phyloP scores from a whole-genome alignment of 768 basidiomycete species.

The Rhizopogon vinicolor region DNA sequence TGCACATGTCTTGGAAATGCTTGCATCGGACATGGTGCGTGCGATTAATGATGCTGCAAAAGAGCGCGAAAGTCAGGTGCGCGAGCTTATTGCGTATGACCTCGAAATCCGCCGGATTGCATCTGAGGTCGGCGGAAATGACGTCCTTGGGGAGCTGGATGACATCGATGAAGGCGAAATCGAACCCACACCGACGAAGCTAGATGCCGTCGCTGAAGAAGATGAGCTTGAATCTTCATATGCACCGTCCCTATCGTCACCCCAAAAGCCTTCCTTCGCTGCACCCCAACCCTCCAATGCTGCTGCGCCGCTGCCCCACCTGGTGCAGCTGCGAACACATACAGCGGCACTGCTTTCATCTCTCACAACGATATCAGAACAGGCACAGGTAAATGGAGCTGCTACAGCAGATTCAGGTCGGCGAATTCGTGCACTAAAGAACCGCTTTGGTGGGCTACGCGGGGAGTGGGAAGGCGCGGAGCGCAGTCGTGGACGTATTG shows the following conservation, averaged over 20 bases:
- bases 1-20: constrained; percentile 48
- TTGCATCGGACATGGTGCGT: constrained; percentile 75
- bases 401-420: constrained; percentile 82
- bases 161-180: constrained; percentile 45
- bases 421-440: constrained; percentile 81
- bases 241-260: constrained; percentile 35
- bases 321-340: constrained; percentile 66
- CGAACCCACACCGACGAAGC: constrained; percentile 20
- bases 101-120: constrained; percentile 76
- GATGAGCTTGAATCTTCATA: constrained; percentile 34
- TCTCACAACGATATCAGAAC: constrained; percentile 75
- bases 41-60: constrained; percentile 70
- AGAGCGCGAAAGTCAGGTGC: constrained; percentile 77
- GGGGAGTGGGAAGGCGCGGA: constrained; percentile 85
- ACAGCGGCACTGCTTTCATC: constrained; percentile 74
- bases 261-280: constrained; percentile 56
- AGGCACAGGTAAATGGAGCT: constrained; percentile 84
- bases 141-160: constrained; percentile 67
- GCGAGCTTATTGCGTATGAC: constrained; percentile 73
- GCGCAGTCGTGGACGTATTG: constrained; percentile 68
- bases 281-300: constrained; percentile 32
- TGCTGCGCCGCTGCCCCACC: constrained; percentile 17
- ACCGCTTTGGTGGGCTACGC: constrained; percentile 76
- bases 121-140: constrained; percentile 72
- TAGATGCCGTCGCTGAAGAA: constrained; percentile 38